Base-by-base conservation (phyloP, 106 monocot species). In the Hemerocallis citrina region DNA sequence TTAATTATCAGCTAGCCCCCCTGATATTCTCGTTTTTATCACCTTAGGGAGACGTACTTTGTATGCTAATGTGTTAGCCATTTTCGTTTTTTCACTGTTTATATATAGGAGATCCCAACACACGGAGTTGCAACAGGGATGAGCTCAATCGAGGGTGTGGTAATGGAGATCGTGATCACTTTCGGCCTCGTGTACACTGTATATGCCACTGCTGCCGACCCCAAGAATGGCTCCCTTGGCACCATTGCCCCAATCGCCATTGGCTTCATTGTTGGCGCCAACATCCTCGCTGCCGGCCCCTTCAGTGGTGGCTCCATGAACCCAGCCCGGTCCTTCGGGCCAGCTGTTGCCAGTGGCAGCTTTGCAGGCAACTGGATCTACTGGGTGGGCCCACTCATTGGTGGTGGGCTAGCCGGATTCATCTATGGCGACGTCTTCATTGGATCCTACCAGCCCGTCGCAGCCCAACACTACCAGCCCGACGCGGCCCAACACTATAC, bases 211-310 rank as follows among this genome's bases (percentile, higher is more conserved):
- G 79, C 82, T 9, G 80, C 74, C 0, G 77, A 85, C 57, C 85
- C 85, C 7, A 80, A 77, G 77, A 85, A 85, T 69, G 88, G 88
- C 13, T 62, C 77, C 11, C 60, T 90, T 17, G 85, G 89, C 39
- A 85, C 81, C 45, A 74, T 90, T 31, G 89, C 89, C 1, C 89
- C 89, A 3, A 78, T 89, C 62, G 89, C 89, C 30, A 89, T 89
- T 57, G 85, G 85, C 6, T 73, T 89, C 62, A 79, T 90, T 55
- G 89, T 90, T 22, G 85, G 85, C 5, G 89, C 85, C 31, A 90
- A 90, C 68, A 90, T 90, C 54, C 76, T 90, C n/a, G 81, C 76
- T 28, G 89, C 85, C 41, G 89, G 89, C 1, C 79, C 89, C 0
- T 90, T 90, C 73, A 67, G 72, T 55, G 89, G 81, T 5, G 85